phyloP scores from a whole-genome alignment of 2,329 filamentous ascomycete species.

The Fusarium sp. region DNA sequence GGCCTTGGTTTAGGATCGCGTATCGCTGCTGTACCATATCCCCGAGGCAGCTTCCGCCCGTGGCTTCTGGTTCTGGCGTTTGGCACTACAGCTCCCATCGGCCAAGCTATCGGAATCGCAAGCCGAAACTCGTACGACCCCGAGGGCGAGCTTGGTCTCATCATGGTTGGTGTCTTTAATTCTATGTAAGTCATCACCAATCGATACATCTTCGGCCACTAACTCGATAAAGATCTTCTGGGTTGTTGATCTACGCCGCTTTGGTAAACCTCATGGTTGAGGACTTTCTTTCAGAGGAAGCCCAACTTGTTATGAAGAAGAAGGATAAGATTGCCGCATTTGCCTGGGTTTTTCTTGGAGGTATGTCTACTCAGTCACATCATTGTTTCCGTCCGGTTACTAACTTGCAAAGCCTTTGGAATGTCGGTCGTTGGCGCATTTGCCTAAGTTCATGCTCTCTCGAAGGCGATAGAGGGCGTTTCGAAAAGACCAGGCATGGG shows the following conservation, averaged over 20 bases:
- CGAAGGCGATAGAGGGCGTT: neutral
- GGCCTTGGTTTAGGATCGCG: slow-evolving; percentile 79
- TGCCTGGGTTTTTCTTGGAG: slow-evolving; percentile 65
- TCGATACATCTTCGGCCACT: neutral
- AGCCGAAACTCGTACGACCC: slow-evolving; percentile 73
- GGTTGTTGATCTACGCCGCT: slow-evolving; percentile 73
- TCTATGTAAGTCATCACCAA: slow-evolving; percentile 65
- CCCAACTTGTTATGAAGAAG: slow-evolving; percentile 63
- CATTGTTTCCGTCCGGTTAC: neutral
- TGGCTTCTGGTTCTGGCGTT: slow-evolving; percentile 75
- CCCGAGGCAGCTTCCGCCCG: slow-evolving; percentile 68
- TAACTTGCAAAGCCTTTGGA: slow-evolving; percentile 30
- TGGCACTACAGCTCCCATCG: slow-evolving; percentile 74
- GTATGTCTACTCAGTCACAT: slow-evolving; percentile 52
- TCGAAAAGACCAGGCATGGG: too few relatives aligned
- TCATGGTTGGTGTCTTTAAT: slow-evolving; percentile 76
- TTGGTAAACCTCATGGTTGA: slow-evolving; percentile 75
- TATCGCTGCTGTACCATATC: slow-evolving; percentile 77
- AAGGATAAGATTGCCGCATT: slow-evolving; percentile 70
- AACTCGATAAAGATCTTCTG: slow-evolving; percentile 65
- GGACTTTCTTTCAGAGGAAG: slow-evolving; percentile 75
- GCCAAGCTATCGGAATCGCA: slow-evolving; percentile 74
- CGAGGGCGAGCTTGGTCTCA: slow-evolving; percentile 73
- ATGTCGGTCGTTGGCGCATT: slow-evolving; percentile 42
- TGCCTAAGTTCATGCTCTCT: slow-evolving; percentile 22